Evolutionary conservation across 179 eudicot species (phyloP).

Genomic region (Monotropa hypopitys): DNA sequence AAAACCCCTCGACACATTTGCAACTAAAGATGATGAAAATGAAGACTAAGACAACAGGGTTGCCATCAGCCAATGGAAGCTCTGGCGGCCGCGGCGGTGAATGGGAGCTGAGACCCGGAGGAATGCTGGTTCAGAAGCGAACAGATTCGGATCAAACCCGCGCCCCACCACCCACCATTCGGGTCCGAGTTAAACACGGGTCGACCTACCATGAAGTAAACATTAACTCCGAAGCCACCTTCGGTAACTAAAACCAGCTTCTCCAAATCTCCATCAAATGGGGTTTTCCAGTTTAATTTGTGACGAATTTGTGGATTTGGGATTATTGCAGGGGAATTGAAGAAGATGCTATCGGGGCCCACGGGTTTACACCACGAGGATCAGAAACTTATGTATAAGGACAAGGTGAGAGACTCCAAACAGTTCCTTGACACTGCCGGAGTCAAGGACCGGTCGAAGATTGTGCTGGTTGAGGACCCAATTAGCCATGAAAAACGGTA

Average conservation of each 20-base stretch:
- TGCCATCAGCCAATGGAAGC: constrained; percentile 25
- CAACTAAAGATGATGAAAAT: constrained; percentile 33
- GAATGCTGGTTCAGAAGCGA: constrained; percentile 66
- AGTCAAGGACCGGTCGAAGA: constrained; percentile 75
- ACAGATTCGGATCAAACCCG: constrained; percentile 31
- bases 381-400: constrained; percentile 59
- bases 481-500: constrained; percentile 72
- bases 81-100: constrained; percentile 16
- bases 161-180: constrained; percentile 32
- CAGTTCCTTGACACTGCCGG: constrained; percentile 60
- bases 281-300: background rate
- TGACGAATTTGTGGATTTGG: constrained; percentile 2
- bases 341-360: constrained; percentile 62
- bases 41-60: constrained; percentile 38
- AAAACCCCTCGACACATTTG: background rate
- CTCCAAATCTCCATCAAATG: background rate
- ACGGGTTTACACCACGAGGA: constrained; percentile 86
- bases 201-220: constrained; percentile 42
- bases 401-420: constrained; percentile 65
- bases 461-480: constrained; percentile 72
- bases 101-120: constrained; percentile 67
- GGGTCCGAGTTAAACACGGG: constrained; percentile 58
- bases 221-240: constrained; percentile 54
- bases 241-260: constrained; percentile 30
- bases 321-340: constrained; percentile 58